Conservation (phyloP, 2,329 filamentous ascomycete species). For the Fusarium odoratissimum region DNA sequence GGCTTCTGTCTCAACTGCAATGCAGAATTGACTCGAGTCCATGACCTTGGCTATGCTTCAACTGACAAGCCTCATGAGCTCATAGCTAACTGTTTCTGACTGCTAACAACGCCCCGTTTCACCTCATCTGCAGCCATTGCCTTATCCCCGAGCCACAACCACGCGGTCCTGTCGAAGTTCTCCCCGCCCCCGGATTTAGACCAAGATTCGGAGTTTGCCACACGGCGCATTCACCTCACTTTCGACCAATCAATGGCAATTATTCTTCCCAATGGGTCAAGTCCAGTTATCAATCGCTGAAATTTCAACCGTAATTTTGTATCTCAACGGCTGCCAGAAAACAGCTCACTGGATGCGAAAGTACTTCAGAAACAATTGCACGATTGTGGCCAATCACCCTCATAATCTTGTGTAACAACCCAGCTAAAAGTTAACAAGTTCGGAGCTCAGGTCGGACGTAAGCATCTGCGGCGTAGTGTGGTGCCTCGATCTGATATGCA, state of each 20-base stretch:
- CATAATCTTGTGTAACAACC: background rate
- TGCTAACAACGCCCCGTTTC: background rate
- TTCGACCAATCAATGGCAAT: constrained; percentile 29
- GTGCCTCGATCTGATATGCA: constrained; percentile 2
- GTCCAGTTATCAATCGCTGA: background rate
- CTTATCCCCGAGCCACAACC: constrained; percentile 33
- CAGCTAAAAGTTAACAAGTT: background rate
- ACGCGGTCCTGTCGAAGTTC: background rate
- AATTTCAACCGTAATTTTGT: background rate
- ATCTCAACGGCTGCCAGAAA: background rate
- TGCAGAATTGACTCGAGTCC: background rate
- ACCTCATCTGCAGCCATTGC: constrained; percentile 2
- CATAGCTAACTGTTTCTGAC: background rate
- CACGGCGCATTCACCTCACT: constrained; percentile 9
- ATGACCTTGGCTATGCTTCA: background rate
- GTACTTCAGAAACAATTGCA: background rate
- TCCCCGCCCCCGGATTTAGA: constrained; percentile 43
- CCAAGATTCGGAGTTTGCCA: constrained; percentile 37
- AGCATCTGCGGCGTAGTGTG: background rate
- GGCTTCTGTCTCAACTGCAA: background rate
- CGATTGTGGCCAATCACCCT: background rate
- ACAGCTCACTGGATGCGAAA: background rate
- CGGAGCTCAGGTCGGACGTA: background rate
- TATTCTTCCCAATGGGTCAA: constrained; percentile 10
- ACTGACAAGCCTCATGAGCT: constrained; percentile 5